phyloP scores from a whole-genome alignment of 805 yeast species.

The Candida anglica region DNA sequence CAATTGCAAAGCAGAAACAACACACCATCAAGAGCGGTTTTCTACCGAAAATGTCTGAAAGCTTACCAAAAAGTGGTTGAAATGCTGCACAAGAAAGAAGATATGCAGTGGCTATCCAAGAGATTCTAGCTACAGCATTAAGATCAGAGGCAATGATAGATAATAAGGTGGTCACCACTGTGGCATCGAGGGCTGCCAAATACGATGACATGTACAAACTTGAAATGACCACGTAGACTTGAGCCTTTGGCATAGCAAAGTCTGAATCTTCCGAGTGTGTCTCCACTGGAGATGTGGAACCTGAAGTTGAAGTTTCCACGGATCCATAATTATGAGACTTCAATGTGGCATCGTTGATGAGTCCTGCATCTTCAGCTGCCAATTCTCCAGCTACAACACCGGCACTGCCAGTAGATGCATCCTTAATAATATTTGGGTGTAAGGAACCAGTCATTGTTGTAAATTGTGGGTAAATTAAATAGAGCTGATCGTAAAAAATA shows the following conservation, averaged over 20 bases:
- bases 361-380: conserved; percentile 28
- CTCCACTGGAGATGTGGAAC: neutral
- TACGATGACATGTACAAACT: conserved; percentile 40
- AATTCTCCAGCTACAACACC: conserved; percentile 34
- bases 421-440: conserved; percentile 18
- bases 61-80: conserved; percentile 69
- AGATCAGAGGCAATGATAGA: conserved; percentile 68
- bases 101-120: conserved; percentile 75
- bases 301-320: neutral
- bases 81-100: conserved; percentile 65
- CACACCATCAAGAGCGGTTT: conserved; percentile 50
- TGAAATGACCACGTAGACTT: conserved; percentile 25
- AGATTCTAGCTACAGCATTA: conserved; percentile 55
- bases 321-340: conserved; percentile 14
- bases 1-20: conserved; percentile 52
- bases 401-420: conserved; percentile 25
- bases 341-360: conserved; percentile 9
- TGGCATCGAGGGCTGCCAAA: conserved; percentile 63
- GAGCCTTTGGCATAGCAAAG: conserved; percentile 26
- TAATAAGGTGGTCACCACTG: conserved; percentile 63
- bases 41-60: conserved; percentile 71
- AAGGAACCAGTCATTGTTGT: conserved; percentile 1
- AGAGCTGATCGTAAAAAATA: too few relatives aligned
- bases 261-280: conserved; percentile 9
- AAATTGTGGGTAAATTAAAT: neutral